Conservation (phyloP, 2,329 filamentous ascomycete genomes). For the Botryotinia calthae region DNA sequence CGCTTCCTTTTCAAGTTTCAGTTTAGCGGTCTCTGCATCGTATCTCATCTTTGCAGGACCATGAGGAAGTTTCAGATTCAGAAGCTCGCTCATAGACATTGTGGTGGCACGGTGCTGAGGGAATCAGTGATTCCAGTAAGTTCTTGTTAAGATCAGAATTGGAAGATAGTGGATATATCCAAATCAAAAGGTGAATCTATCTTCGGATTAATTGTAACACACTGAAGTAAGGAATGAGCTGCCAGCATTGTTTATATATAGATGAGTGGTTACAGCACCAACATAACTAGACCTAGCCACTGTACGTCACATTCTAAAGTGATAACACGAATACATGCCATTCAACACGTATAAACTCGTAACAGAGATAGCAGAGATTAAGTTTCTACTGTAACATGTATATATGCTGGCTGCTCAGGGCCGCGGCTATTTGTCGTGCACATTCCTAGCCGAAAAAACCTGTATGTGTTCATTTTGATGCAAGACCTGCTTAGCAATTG, state of each 20-base stretch:
- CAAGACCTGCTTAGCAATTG: neutral
- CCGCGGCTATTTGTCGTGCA: neutral
- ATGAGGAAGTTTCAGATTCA: neutral
- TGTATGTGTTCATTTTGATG: neutral
- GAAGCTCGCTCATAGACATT: no score
- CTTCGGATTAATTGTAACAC: neutral
- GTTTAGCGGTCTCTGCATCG: neutral
- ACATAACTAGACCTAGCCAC: neutral
- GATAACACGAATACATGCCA: neutral
- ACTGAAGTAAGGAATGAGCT: neutral
- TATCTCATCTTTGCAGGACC: neutral
- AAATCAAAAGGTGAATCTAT: neutral
- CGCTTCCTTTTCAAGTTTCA: neutral
- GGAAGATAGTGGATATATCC: neutral
- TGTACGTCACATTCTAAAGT: neutral
- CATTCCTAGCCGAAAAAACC: neutral
- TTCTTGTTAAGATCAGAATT: neutral
- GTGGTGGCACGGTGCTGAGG: neutral
- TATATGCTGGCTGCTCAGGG: neutral
- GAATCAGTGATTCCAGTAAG: neutral
- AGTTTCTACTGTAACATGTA: neutral
- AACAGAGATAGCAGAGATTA: no score
- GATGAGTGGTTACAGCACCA: neutral
- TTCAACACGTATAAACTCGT: neutral
- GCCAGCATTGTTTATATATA: neutral